Base-by-base conservation (phyloP, 352 stramenopile genomes). In the Phytophthora pisi region DNA sequence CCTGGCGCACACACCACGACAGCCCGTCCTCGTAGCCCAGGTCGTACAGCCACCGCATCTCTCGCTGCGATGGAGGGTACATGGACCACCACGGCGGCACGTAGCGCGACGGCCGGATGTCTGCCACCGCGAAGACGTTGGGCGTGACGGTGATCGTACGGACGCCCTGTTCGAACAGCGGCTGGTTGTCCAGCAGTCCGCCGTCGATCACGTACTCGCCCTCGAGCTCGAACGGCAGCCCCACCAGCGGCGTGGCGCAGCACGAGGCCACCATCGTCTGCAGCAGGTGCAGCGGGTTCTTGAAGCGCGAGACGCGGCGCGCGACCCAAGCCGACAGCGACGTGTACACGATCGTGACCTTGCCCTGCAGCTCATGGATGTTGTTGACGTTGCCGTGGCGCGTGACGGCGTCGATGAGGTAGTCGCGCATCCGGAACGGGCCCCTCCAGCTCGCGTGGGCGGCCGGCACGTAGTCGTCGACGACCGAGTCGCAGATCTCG, bases 91-190 rank as follows among this genome's bases (percentile, higher is more conserved):
- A 84, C 23, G 79, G 55, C 10, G 82, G 82, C 24, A 92, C 74
- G 51, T 90, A 90, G 10, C 78, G 70, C 6, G 79, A 89, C 23
- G 84, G 84, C 9, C 78, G 77, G 59, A 92, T 90, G 67, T 92
- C 79, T 42, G 76, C 81, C 10, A 51, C 47, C 13, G 75, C 66
- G 46, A 75, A 77, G 26, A 74, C 31, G 23, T 72, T 79, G 2
- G 76, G 69, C 16, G 61, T 77, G 10, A 84, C 60, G 2, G 60
- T 75, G 40, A 66, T 72, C 38, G 70, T 88, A 2, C 62, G 70
- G 26, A 79, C 36, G 20, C 60, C 66, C 0, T 70, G 59, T 5
- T 64, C 54, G 30, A 91, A 76, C 42, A 77, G 45, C 24, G 82
- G 81, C 45, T 88, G 74, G 60, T 89, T 82, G 64, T 84, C 79